phyloP scores from a whole-genome alignment of 345 rosid genomes.

The Cardiospermum halicacabum region DNA sequence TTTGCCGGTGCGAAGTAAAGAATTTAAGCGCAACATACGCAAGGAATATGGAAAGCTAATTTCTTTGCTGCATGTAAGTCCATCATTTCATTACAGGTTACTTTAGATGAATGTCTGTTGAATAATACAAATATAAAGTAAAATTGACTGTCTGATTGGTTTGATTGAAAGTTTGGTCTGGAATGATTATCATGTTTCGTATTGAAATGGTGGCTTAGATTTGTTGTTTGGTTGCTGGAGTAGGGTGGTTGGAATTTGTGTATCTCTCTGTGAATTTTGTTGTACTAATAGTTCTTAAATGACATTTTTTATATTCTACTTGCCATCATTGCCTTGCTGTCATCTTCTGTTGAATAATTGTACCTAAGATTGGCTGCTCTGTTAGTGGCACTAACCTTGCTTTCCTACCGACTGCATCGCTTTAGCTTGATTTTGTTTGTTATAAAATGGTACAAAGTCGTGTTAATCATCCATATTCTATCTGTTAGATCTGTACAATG shows the following conservation, averaged over 20 bases:
- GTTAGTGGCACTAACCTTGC: neutral
- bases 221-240: neutral
- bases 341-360: neutral
- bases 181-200: neutral
- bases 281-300: neutral
- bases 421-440: neutral
- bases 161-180: neutral
- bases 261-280: neutral
- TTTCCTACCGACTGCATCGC: neutral
- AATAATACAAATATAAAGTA: neutral
- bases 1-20: conserved; percentile 93
- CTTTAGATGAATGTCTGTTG: neutral
- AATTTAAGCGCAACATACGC: conserved; percentile 86
- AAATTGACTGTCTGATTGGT: neutral
- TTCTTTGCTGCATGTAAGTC: conserved; percentile 75
- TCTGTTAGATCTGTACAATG: neutral
- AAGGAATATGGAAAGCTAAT: conserved; percentile 89
- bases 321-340: neutral
- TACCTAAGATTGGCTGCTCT: neutral
- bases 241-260: neutral
- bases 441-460: neutral
- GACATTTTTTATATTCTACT: neutral
- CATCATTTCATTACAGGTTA: neutral
- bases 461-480: neutral
- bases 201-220: neutral